Base-by-base conservation (phyloP, 495 filamentous ascomycete genomes). In the Penicillium simplicissimum region DNA sequence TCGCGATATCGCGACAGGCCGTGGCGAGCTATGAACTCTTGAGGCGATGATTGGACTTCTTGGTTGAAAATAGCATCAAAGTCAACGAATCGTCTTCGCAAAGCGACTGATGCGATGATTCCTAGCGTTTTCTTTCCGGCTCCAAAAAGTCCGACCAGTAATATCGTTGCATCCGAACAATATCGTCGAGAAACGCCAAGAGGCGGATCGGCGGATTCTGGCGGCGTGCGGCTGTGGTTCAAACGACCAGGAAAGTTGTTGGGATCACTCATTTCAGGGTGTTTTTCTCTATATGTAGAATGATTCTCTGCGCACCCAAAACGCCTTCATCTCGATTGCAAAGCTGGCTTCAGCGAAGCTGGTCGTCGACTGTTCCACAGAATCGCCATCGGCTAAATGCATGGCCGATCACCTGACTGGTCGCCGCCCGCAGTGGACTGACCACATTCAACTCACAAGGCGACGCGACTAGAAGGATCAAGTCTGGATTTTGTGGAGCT, bases 51-150 rank as follows among this genome's bases (percentile, higher is more conserved):
- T 1, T 87, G 84, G 0, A 83, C 84, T 1, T 76, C 71, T 53
- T 85, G 80, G 45, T 84, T 76, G 61, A 92, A 92, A 40, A 78
- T 80, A 61, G 84, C 77, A 63, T 90, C 87, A 58, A 83, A 83
- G 52, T 88, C 89, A 49, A 90, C 81, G 3, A 92, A 81, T 10
- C 84, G 81, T 15, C 87, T 81, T 31, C 82, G 82, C 17, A 89
- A 83, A 64, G 85, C 82, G 8, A 84, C 86, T 4, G 88, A 87
- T n/a, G 85, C 88, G 47, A 92, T 88, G 61, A 92, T 83, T 4
- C 85, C 88, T 8, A 92, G 78, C 0, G 85, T 89, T 31, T 85
- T 83, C 72, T 91, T 91, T 21, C 88, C 88, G 21, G 85, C 84
- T 3, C 88, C 87, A 36, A 85, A 82, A 51, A 87, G 82, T 38